Conservation (phyloP, 352 stramenopile species). For the Saprolegnia diclina region DNA sequence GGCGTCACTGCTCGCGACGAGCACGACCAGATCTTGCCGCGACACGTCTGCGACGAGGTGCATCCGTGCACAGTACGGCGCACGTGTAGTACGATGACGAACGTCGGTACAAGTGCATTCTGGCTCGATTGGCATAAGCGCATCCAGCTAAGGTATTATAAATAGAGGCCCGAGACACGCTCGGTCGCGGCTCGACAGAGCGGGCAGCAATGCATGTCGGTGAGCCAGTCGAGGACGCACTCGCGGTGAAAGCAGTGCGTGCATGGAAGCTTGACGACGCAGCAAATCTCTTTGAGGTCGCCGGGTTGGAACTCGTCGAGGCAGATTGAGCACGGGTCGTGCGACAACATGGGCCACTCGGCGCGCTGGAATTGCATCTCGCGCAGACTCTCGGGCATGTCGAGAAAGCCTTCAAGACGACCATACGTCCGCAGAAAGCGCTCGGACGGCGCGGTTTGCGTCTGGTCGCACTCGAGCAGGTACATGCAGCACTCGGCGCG, state of each 20-base stretch:
- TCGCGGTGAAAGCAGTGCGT: conserved; percentile 13
- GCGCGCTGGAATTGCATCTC: not conserved
- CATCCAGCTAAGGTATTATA: no score
- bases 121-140: no score
- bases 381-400: not conserved
- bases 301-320: conserved; percentile 1
- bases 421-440: not conserved
- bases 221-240: conserved; percentile 17
- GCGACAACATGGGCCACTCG: not conserved
- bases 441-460: not conserved
- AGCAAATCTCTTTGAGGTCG: conserved; percentile 3
- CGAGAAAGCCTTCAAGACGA: not conserved
- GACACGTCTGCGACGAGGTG: no score
- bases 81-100: no score
- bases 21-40: no score
- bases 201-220: conserved; percentile 12
- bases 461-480: not conserved
- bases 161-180: not conserved
- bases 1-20: no score
- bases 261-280: conserved; percentile 1
- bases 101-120: no score
- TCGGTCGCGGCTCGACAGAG: conserved; percentile 8
- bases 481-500: not conserved
- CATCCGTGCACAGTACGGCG: no score
- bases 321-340: conserved; percentile 8